phyloP scores from a whole-genome alignment of 805 yeast species.

The Candida golubevii region DNA sequence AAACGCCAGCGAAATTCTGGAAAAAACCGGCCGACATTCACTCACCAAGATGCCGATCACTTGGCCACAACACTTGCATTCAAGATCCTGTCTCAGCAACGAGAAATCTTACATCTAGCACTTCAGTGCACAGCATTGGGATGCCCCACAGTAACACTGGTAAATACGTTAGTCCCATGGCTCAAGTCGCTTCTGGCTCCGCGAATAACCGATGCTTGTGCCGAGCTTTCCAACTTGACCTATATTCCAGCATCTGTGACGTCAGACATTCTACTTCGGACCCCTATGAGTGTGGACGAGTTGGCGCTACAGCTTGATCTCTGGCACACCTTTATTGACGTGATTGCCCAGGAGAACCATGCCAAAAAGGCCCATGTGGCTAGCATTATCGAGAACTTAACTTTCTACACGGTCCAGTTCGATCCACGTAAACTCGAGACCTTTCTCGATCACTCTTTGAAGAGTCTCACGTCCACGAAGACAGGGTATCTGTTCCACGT shows the following conservation, averaged over 20 bases:
- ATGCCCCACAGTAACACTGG: conserved; percentile 2
- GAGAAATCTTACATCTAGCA: neutral
- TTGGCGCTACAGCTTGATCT: conserved; percentile 32
- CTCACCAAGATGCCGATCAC: neutral
- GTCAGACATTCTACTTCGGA: conserved; percentile 35
- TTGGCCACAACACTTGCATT: neutral
- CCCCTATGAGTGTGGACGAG: conserved; percentile 32
- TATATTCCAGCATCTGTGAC: conserved; percentile 37
- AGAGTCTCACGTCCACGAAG: conserved; percentile 16
- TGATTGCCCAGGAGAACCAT: conserved; percentile 21
- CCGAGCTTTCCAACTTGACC: conserved; percentile 22
- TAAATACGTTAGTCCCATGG: conserved; percentile 21
- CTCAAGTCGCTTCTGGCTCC: conserved; percentile 29
- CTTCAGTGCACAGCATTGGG: conserved; percentile 4
- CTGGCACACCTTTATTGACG: conserved; percentile 27
- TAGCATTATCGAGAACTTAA: conserved; percentile 23
- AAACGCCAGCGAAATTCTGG: neutral
- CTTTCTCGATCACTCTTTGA: conserved; percentile 18
- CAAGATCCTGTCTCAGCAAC: neutral
- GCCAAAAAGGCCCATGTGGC: conserved; percentile 15
- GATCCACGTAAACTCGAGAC: conserved; percentile 20
- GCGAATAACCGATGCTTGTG: conserved; percentile 30
- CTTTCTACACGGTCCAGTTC: conserved; percentile 25
- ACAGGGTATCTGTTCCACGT: conserved; percentile 21
- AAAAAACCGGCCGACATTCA: neutral